These are phyloP conservation scores for Cardamine occulta DNA, from an alignment of 345 rosid genomes.

Conservation along the genomic window DNA sequence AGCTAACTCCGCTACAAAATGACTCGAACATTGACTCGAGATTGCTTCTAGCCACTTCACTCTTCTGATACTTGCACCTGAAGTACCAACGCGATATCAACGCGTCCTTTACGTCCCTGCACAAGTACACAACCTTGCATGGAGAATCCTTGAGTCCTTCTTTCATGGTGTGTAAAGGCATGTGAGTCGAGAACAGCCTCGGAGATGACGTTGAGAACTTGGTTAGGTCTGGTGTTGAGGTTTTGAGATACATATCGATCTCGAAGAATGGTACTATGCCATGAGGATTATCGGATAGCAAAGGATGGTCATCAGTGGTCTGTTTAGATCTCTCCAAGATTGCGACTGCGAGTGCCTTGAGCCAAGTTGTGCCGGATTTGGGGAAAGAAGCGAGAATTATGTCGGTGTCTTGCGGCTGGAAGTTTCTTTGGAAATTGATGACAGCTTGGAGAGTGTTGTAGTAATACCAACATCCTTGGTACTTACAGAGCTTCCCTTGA, in stretches of 20 bases:
- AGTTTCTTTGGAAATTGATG: constrained; percentile 38
- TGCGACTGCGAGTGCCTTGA: constrained; percentile 42
- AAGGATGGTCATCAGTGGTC: constrained; percentile 37
- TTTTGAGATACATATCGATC: not conserved
- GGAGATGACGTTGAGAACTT: constrained; percentile 36
- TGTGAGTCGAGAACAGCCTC: constrained; percentile 54
- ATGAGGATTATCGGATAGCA: constrained; percentile 55
- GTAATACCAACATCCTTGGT: constrained; percentile 12
- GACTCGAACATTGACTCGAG: constrained; percentile 48
- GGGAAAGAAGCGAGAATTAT: constrained; percentile 27
- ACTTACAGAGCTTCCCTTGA: not conserved
- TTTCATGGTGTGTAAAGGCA: constrained; percentile 49
- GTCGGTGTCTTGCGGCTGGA: constrained; percentile 42
- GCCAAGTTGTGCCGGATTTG: constrained; percentile 46
- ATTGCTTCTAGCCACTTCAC: not conserved
- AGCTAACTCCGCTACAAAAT: constrained; percentile 49
- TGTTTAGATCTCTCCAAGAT: constrained; percentile 7
- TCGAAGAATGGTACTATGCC: constrained; percentile 59
- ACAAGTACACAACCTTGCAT: constrained; percentile 61
- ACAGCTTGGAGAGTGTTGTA: not conserved
- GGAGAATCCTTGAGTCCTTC: constrained; percentile 41
- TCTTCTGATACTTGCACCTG: constrained; percentile 40
- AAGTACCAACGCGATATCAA: constrained; percentile 61
- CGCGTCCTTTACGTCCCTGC: constrained; percentile 57
- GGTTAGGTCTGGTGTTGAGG: constrained; percentile 36